These are phyloP conservation scores for Microsporum audouinii DNA, from an alignment of 2,329 filamentous ascomycete genomes.

Conservation along the genomic window DNA sequence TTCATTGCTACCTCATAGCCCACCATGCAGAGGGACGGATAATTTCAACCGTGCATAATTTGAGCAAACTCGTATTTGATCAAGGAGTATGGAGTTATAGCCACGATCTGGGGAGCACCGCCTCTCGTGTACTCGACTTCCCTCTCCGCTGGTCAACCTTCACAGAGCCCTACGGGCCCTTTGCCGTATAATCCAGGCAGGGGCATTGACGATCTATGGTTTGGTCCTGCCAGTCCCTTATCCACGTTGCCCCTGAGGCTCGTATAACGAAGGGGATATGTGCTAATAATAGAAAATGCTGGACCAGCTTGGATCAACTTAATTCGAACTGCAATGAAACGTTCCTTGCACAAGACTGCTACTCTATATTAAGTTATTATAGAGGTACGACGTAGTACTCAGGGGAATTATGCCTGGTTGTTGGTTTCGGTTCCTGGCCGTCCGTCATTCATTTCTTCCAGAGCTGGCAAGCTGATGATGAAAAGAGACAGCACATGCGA, in stretches of 20 bases:
- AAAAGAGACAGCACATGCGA: background rate
- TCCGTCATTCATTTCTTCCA: background rate
- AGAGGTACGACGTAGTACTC: background rate
- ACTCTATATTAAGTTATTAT: background rate
- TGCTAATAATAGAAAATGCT: background rate
- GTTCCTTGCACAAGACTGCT: background rate
- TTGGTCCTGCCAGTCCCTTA: background rate
- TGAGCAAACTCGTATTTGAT: background rate
- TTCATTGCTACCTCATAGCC: background rate
- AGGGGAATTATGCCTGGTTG: background rate
- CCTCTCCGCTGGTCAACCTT: background rate
- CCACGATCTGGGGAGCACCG: background rate
- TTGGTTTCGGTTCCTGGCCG: background rate
- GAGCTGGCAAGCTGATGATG: too few relatives aligned
- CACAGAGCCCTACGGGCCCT: background rate
- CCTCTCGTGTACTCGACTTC: background rate
- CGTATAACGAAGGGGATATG: background rate
- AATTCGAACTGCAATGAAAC: background rate
- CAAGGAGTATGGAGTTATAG: background rate
- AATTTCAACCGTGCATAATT: background rate
- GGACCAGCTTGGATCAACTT: background rate
- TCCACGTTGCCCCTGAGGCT: background rate
- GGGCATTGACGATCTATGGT: background rate
- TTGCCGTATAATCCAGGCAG: background rate
- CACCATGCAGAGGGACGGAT: background rate